Percentiles rank a stretch among this genome's conserved stretches.
phyloP scores from a whole-genome alignment of 805 yeast genomes.

The Metschnikowia noctiluminum region DNA sequence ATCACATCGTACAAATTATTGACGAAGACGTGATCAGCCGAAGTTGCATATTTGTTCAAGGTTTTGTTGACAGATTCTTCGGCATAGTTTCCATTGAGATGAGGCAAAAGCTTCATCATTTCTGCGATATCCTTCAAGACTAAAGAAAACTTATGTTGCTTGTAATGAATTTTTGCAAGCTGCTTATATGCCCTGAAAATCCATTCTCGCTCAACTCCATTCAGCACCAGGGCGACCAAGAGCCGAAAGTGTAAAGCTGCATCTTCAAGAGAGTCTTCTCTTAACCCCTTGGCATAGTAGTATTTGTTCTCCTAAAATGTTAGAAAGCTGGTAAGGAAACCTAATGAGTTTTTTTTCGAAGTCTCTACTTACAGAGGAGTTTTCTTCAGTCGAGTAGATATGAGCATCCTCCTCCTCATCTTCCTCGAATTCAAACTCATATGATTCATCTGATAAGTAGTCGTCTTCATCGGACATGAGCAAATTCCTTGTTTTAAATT shows the following conservation, averaged over 20 bases:
- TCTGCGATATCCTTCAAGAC: conserved; percentile 22
- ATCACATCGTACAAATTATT: conserved; percentile 30
- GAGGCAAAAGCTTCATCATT: conserved; percentile 23
- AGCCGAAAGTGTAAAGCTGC: conserved; percentile 14
- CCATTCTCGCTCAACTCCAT: conserved; percentile 28
- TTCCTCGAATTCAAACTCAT: conserved; percentile 35
- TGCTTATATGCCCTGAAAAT: conserved; percentile 41
- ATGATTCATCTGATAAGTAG: conserved; percentile 37
- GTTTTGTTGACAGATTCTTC: conserved; percentile 40
- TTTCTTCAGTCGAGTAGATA: conserved; percentile 16
- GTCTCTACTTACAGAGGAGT: conserved; percentile 14
- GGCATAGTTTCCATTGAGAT: conserved; percentile 33
- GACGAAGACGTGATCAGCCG: conserved; percentile 27
- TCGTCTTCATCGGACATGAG: conserved; percentile 37
- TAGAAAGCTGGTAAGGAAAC: conserved; percentile 14
- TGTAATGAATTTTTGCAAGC: conserved; percentile 34
- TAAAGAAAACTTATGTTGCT: conserved; percentile 20
- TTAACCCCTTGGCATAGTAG: conserved; percentile 37
- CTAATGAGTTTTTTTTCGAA: not conserved
- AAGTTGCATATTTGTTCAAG: conserved; percentile 30
- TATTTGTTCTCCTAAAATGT: conserved; percentile 29
- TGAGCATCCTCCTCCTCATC: conserved; percentile 30
- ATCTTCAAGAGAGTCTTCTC: conserved; percentile 24
- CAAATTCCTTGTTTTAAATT: not conserved
- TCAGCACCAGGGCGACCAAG: conserved; percentile 21